A percentile compares a stretch with the other conserved stretches of the same genome.
Evolutionary conservation across 129 eudicot species (phyloP).

Genomic region (Cynara cardunculus): DNA sequence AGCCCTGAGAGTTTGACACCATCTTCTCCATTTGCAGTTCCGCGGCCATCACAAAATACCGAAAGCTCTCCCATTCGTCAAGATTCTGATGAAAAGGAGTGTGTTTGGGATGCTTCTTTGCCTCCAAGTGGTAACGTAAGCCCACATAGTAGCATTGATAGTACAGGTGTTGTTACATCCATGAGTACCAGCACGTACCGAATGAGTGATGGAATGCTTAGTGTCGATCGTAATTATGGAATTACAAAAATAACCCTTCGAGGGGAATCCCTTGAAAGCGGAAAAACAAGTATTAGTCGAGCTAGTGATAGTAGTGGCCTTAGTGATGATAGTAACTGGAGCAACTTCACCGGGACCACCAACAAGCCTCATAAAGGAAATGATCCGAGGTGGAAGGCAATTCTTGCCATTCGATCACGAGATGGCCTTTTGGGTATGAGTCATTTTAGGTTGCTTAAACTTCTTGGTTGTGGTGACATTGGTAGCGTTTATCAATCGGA

Average conservation of each 20-base stretch:
- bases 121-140: constrained; percentile 92
- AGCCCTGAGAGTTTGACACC: constrained; percentile 42
- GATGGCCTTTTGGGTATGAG: constrained; percentile 92
- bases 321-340: constrained; percentile 94
- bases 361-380: constrained; percentile 93
- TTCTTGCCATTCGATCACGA: constrained; percentile 62
- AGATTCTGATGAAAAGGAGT: constrained; percentile 76
- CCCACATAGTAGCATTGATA: constrained; percentile 75
- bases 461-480: constrained; percentile 85
- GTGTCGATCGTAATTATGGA: constrained; percentile 51
- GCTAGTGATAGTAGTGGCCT: constrained; percentile 95
- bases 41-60: constrained; percentile 58
- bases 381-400: constrained; percentile 96
- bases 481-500: constrained; percentile 92
- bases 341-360: constrained; percentile 74
- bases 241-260: constrained; percentile 48
- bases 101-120: constrained; percentile 91
- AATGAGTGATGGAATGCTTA: constrained; percentile 84
- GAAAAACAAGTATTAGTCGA: constrained; percentile 76
- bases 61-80: constrained; percentile 39
- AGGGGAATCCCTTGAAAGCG: constrained; percentile 77
- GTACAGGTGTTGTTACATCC: constrained; percentile 61
- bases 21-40: constrained; percentile 48
- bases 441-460: constrained; percentile 68
- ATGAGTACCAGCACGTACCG: constrained; percentile 71